phyloP scores from a whole-genome alignment of 1,284 basidiomycete species.

The Rhodotorula glutinis region DNA sequence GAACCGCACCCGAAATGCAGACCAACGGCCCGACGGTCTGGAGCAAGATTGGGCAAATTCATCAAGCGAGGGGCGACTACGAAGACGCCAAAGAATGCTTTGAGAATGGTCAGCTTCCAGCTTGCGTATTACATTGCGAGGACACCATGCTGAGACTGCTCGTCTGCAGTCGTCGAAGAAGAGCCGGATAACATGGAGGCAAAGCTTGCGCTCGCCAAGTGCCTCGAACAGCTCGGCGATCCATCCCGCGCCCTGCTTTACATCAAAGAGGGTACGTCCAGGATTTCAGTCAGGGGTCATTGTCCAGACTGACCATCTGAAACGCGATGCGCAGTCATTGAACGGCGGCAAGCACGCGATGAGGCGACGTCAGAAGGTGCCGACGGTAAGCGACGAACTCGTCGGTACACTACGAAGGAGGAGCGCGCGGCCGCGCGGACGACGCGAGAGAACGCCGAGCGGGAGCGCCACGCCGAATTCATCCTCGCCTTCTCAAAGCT shows the following conservation, averaged over 20 bases:
- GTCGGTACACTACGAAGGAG: slow-evolving; percentile 7
- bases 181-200: slow-evolving; percentile 73
- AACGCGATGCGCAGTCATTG: slow-evolving; percentile 28
- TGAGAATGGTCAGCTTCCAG: slow-evolving; percentile 61
- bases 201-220: slow-evolving; percentile 82
- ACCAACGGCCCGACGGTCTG: slow-evolving; percentile 42
- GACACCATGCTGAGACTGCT: background rate
- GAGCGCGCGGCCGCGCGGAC: slow-evolving; percentile 11
- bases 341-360: slow-evolving; percentile 17
- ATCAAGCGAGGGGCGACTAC: slow-evolving; percentile 67
- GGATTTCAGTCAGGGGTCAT: slow-evolving; percentile 49
- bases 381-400: slow-evolving; percentile 6
- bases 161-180: slow-evolving; percentile 61
- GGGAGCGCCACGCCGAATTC: slow-evolving; percentile 46
- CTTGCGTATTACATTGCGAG: background rate
- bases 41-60: slow-evolving; percentile 41
- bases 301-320: too few species aligned
- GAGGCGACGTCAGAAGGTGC: background rate
- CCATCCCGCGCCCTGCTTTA: slow-evolving; percentile 77
- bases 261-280: slow-evolving; percentile 70
- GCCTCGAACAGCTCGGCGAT: slow-evolving; percentile 75
- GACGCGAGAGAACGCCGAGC: slow-evolving; percentile 32
- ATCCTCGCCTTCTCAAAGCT: slow-evolving; percentile 49
- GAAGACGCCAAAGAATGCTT: slow-evolving; percentile 77
- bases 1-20: slow-evolving; percentile 5